A percentile compares a stretch with the other conserved stretches of the same genome.
Conservation (phyloP, 148 eudicot genomes). For the Vaccinium macrocarpon region DNA sequence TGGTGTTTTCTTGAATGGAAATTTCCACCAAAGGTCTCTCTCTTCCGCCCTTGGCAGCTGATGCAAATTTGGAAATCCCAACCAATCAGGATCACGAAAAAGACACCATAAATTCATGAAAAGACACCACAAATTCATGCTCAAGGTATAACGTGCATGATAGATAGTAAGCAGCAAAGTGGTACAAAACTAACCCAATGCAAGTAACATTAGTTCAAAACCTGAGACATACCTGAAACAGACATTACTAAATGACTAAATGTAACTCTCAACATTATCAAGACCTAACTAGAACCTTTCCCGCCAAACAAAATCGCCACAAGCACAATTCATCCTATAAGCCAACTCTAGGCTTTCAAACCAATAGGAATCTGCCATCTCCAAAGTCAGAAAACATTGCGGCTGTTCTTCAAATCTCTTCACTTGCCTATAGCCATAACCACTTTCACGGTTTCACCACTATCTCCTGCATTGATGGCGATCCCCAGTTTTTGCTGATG, state of each 20-base stretch:
- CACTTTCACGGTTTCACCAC: slow-evolving; percentile 45
- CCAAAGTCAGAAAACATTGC: slow-evolving; percentile 55
- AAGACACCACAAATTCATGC: neutral
- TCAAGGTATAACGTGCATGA: neutral
- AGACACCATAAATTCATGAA: neutral
- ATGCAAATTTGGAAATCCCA: too few relatives aligned
- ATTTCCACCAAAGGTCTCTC: too few relatives aligned
- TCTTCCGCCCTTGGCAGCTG: too few relatives aligned
- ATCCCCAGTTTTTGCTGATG: slow-evolving; percentile 35
- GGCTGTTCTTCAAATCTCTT: slow-evolving; percentile 54
- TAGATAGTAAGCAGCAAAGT: too few relatives aligned
- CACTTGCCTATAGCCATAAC: slow-evolving; percentile 51
- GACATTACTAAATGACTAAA: neutral
- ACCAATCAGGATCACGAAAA: too few relatives aligned
- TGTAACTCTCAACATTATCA: neutral
- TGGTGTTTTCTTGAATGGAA: too few relatives aligned
- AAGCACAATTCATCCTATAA: slow-evolving; percentile 61
- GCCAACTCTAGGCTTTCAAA: slow-evolving; percentile 68
- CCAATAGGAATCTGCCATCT: slow-evolving; percentile 37
- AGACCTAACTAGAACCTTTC: slow-evolving; percentile 44
- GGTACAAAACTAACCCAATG: neutral
- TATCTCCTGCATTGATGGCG: slow-evolving; percentile 53
- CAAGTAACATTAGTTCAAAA: neutral
- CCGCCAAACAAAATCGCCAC: slow-evolving; percentile 60
- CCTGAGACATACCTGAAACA: neutral